phyloP scores from a whole-genome alignment of 2,329 filamentous ascomycete genomes.

The Colletotrichum magnum region DNA sequence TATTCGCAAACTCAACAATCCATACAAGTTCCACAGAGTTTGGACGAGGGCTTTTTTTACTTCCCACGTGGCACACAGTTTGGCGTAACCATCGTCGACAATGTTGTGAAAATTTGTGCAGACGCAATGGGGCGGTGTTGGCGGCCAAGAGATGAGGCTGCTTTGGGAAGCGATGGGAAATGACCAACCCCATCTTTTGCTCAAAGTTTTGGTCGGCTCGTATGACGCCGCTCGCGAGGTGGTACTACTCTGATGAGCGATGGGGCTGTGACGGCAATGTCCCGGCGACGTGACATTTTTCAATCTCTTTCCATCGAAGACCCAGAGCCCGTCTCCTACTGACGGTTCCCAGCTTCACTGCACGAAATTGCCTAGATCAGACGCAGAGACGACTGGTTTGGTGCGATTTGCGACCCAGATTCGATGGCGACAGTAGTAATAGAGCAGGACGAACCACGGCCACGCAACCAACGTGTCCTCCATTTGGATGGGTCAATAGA shows the following conservation, averaged over 20 bases:
- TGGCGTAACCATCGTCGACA: not conserved
- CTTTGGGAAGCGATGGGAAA: conserved; percentile 32
- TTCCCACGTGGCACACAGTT: conserved; percentile 13
- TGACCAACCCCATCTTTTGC: conserved; percentile 32
- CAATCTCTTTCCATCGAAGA: conserved; percentile 1
- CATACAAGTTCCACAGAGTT: not conserved
- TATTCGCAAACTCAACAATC: conserved; percentile 1
- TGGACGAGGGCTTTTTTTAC: not conserved
- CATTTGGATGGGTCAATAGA: not conserved
- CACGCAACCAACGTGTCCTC: not conserved
- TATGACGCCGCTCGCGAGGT: conserved; percentile 15
- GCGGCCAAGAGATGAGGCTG: conserved; percentile 26
- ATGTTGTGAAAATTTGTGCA: conserved; percentile 12
- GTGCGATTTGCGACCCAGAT: not conserved
- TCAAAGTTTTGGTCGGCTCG: conserved; percentile 16
- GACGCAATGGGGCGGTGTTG: conserved; percentile 6
- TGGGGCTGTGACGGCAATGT: conserved; percentile 7
- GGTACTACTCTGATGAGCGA: conserved; percentile 26
- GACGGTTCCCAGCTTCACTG: not conserved
- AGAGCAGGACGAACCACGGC: not conserved
- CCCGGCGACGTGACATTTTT: conserved; percentile 15
- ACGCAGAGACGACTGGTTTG: not conserved
- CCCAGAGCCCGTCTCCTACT: not conserved
- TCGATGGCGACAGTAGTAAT: not conserved
- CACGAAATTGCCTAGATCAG: not conserved